A percentile compares a stretch with the other conserved stretches of the same genome.
Conservation (phyloP, 2,329 filamentous ascomycete species). For the Colletotrichum sp. region DNA sequence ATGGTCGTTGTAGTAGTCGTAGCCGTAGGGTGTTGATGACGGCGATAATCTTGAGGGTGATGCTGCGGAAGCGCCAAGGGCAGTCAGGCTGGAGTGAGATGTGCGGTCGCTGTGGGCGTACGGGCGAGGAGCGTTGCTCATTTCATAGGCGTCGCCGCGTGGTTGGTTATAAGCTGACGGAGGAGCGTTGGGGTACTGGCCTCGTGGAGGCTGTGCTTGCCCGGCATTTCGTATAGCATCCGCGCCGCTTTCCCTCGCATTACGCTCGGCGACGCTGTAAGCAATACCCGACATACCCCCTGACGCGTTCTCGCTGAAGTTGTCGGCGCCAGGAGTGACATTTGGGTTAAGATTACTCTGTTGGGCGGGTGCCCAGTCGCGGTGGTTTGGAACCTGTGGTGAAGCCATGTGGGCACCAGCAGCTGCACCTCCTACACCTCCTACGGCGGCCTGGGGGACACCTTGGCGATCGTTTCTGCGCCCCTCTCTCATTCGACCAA, state of each 20-base stretch:
- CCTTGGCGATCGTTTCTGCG: slow-evolving; percentile 34
- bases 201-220: slow-evolving; percentile 27
- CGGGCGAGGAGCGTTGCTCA: slow-evolving; percentile 8
- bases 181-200: slow-evolving; percentile 23
- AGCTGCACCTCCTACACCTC: slow-evolving; percentile 25
- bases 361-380: slow-evolving; percentile 12
- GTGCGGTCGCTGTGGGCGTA: slow-evolving; percentile 35
- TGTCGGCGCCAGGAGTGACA: slow-evolving; percentile 69
- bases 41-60: slow-evolving; percentile 43
- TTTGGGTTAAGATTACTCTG: slow-evolving; percentile 35
- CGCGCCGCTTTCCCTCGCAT: slow-evolving; percentile 68
- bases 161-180: slow-evolving; percentile 23
- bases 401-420: slow-evolving; percentile 10
- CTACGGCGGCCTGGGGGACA: slow-evolving; percentile 23
- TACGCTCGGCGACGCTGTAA: slow-evolving; percentile 67
- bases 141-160: slow-evolving; percentile 26
- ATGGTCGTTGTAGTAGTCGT: slow-evolving; percentile 63
- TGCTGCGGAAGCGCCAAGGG: slow-evolving; percentile 36
- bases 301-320: slow-evolving; percentile 65
- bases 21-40: slow-evolving; percentile 54
- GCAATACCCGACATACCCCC: slow-evolving; percentile 74
- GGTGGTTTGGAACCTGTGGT: slow-evolving; percentile 10
- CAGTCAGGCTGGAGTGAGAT: slow-evolving; percentile 48
- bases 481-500: slow-evolving; percentile 36
- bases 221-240: slow-evolving; percentile 58